These are phyloP conservation scores for Claviceps purpurea DNA, from an alignment of 2,329 filamentous ascomycete species.

Conservation along the genomic window DNA sequence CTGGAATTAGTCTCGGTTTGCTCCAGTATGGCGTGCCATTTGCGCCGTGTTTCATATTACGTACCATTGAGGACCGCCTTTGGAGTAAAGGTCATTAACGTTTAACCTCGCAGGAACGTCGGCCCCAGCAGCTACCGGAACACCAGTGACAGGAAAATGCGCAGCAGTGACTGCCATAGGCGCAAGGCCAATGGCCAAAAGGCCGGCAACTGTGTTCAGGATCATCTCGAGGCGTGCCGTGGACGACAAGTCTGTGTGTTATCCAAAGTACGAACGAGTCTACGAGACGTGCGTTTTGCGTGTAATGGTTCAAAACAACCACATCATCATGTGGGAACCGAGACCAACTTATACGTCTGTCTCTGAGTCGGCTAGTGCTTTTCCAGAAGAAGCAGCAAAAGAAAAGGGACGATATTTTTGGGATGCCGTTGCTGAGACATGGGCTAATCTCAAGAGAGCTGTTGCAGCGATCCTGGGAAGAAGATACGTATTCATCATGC, in stretches of 20 bases:
- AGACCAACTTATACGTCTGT: neutral
- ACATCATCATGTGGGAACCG: neutral
- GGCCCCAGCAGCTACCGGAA: constrained; percentile 23
- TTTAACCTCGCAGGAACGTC: constrained; percentile 31
- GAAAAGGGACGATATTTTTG: neutral
- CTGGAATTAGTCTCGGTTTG: neutral
- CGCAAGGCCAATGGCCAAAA: constrained; percentile 14
- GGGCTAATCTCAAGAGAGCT: neutral
- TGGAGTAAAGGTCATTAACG: constrained; percentile 31
- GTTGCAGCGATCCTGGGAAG: no score
- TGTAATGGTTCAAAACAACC: neutral
- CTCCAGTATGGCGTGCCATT: neutral
- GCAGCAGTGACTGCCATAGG: constrained; percentile 13
- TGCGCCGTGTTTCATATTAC: neutral
- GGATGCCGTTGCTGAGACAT: neutral
- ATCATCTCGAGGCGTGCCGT: constrained; percentile 7
- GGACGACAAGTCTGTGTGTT: neutral
- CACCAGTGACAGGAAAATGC: constrained; percentile 24
- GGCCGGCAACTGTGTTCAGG: constrained; percentile 10
- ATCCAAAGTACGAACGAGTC: neutral
- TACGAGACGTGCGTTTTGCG: neutral
- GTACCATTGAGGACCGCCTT: constrained; percentile 32
- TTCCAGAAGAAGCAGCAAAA: neutral
- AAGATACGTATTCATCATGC: no score
- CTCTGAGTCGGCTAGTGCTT: neutral